Conservation (phyloP, 2,329 filamentous ascomycete species). For the Colletotrichum cuscutae region DNA sequence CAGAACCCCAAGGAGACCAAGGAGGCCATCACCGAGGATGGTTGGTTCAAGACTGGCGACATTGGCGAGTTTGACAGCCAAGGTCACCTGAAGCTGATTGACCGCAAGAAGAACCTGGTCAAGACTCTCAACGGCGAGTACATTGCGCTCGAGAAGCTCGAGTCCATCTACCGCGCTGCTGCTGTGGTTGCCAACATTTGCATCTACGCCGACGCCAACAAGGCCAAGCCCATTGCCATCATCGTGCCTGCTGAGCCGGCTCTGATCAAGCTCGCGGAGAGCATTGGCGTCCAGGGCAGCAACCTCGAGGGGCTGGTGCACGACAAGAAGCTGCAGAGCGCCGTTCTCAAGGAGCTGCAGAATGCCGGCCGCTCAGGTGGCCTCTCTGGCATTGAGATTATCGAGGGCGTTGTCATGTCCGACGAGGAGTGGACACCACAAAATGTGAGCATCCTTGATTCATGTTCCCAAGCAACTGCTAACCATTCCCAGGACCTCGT, state of each 20-base stretch:
- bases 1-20: slow-evolving; percentile 81
- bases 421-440: slow-evolving; percentile 82
- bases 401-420: slow-evolving; percentile 76
- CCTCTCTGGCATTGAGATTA: slow-evolving; percentile 74
- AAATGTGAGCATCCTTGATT: slow-evolving; percentile 64
- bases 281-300: slow-evolving; percentile 58
- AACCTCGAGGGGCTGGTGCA: slow-evolving; percentile 74
- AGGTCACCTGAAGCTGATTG: slow-evolving; percentile 79
- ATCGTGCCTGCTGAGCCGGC: slow-evolving; percentile 67
- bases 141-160: slow-evolving; percentile 81
- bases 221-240: slow-evolving; percentile 65
- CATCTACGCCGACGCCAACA: slow-evolving; percentile 62
- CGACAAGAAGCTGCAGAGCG: slow-evolving; percentile 70
- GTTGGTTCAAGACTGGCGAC: slow-evolving; percentile 91
- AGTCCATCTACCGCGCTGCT: slow-evolving; percentile 63
- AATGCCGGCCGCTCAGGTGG: slow-evolving; percentile 69
- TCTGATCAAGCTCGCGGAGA: slow-evolving; percentile 61
- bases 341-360: slow-evolving; percentile 74
- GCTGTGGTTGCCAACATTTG: slow-evolving; percentile 65
- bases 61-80: slow-evolving; percentile 81
- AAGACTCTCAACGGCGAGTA: slow-evolving; percentile 87
- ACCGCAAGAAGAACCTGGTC: slow-evolving; percentile 90
- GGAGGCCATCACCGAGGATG: slow-evolving; percentile 75
- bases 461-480: slow-evolving; percentile 33
- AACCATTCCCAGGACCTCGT: slow-evolving; percentile 63